Evolutionary conservation across 495 filamentous ascomycete species (phyloP).

Genomic region (Tuber umbilicatum): DNA sequence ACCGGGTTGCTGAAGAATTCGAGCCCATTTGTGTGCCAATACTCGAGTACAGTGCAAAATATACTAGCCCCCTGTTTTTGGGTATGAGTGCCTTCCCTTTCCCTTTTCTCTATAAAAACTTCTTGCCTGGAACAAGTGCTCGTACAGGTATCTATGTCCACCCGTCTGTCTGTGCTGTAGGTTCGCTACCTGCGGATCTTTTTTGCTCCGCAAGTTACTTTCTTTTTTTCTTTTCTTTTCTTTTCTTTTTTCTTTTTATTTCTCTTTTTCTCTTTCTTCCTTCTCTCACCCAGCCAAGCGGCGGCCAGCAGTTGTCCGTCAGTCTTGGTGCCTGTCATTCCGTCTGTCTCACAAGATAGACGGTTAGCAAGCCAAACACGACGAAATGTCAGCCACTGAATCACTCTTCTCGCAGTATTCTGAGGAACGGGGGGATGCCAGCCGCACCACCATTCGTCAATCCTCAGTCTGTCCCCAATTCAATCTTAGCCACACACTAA

Average conservation of each 20-base stretch:
- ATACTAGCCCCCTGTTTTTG: too few species aligned
- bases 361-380: neutral
- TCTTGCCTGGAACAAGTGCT: neutral
- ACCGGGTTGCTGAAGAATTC: too few species aligned
- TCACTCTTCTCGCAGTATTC: neutral
- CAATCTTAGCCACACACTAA: neutral
- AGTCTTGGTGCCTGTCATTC: neutral
- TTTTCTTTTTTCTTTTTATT: slow-evolving; percentile 8
- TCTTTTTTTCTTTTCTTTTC: slow-evolving; percentile 4
- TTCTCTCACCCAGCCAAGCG: neutral
- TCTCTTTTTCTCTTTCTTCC: slow-evolving; percentile 4
- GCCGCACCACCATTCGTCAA: neutral
- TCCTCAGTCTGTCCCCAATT: neutral
- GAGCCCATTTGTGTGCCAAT: too few species aligned
- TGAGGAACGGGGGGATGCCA: neutral
- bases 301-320: neutral
- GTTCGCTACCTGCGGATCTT: neutral
- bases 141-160: neutral
- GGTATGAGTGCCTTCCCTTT: too few species aligned
- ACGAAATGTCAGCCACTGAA: neutral
- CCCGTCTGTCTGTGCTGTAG: neutral
- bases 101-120: neutral
- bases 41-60: too few species aligned
- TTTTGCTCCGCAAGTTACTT: slow-evolving; percentile 3
- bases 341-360: neutral